phyloP scores from a whole-genome alignment of 192 early-diverging fungal genomes.

The Rhizophagus sp. region DNA sequence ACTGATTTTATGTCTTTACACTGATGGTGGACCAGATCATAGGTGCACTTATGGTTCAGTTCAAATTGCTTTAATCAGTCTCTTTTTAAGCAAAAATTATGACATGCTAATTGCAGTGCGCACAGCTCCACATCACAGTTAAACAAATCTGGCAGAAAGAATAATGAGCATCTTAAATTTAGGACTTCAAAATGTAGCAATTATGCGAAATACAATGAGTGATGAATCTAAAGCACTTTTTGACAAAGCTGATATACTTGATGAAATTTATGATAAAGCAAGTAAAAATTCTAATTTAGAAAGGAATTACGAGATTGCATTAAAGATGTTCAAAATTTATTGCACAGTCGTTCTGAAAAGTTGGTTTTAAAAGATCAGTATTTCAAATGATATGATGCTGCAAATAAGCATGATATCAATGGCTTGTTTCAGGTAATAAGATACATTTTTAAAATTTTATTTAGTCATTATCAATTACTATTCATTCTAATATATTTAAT shows the following conservation, averaged over 20 bases:
- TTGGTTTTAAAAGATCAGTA: too few relatives aligned
- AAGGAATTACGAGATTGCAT: neutral
- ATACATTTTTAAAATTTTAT: too few relatives aligned
- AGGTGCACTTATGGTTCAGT: neutral
- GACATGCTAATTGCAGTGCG: neutral
- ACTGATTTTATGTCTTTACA: neutral
- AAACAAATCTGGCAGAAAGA: neutral
- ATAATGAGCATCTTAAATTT: slow-evolving; percentile 1
- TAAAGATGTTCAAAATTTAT: neutral
- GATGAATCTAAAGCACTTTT: neutral
- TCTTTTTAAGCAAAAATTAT: neutral
- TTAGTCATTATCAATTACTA: too few relatives aligned
- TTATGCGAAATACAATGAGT: neutral
- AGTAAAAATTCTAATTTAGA: neutral
- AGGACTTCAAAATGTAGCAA: neutral
- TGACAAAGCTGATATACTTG: neutral
- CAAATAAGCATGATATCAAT: neutral
- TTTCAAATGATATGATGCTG: too few relatives aligned
- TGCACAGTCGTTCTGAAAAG: neutral
- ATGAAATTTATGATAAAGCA: neutral
- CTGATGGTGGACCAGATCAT: neutral
- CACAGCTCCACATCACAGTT: neutral
- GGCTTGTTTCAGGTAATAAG: neutral
- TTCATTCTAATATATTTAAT: neutral
- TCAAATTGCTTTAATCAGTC: slow-evolving; percentile 5